A percentile compares a stretch with the other conserved stretches of the same genome.
These are phyloP conservation scores for Eucalyptus melliodora DNA, from an alignment of 345 rosid genomes.

Conservation along the genomic window DNA sequence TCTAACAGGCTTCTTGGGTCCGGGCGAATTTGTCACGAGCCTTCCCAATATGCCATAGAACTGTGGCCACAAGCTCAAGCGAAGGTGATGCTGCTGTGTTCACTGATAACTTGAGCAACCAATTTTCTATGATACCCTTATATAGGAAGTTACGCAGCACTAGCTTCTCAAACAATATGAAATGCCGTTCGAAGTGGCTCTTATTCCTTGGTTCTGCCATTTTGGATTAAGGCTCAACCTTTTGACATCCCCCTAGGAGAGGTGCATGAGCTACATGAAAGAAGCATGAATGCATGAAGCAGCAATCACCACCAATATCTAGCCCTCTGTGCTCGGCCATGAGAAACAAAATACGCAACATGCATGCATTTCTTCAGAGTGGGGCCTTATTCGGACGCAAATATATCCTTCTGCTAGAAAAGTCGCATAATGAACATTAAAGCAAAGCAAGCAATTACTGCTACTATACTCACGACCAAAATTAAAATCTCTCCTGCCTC, in stretches of 20 bases:
- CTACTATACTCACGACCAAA: too few relatives aligned
- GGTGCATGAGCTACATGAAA: neutral
- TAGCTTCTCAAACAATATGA: neutral
- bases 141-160: neutral
- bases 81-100: neutral
- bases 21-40: neutral
- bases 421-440: too few relatives aligned
- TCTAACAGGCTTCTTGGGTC: neutral
- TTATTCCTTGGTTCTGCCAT: neutral
- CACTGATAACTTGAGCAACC: too few relatives aligned
- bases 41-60: neutral
- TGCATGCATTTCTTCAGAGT: too few relatives aligned
- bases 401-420: too few relatives aligned
- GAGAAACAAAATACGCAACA: rapidly evolving
- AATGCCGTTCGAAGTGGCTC: neutral
- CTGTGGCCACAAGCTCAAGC: neutral
- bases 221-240: neutral
- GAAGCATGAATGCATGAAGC: neutral
- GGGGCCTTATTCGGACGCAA: too few relatives aligned
- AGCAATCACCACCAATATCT: neutral
- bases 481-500: too few relatives aligned
- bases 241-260: neutral
- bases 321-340: too few relatives aligned
- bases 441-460: too few relatives aligned
- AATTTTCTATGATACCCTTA: neutral